Percentiles rank a stretch among this genome's conserved stretches.
These are phyloP conservation scores for Wallacemonas sp. DNA, from an alignment of 208 protist species.

Conservation along the genomic window DNA sequence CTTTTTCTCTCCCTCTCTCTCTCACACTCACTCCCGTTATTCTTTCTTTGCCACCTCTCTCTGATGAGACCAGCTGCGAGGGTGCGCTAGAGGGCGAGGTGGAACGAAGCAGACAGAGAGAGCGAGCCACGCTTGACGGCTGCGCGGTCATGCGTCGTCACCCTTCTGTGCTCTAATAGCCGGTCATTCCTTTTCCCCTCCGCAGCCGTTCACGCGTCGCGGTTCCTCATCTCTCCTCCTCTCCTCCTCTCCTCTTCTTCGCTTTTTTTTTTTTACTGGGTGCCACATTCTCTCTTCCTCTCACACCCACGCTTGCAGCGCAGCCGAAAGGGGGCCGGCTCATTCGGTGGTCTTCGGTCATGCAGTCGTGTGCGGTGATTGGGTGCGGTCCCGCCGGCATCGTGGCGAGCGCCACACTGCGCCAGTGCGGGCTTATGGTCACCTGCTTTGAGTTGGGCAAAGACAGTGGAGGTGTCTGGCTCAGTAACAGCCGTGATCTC, in stretches of 20 bases:
- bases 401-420: constrained; percentile 55
- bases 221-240: background rate
- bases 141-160: too few species aligned
- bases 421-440: constrained; percentile 76
- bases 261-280: background rate
- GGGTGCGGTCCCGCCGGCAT: constrained; percentile 88
- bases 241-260: background rate
- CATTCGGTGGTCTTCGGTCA: constrained; percentile 9
- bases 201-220: too few species aligned
- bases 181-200: background rate
- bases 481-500: constrained; percentile 53
- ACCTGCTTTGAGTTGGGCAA: constrained; percentile 82
- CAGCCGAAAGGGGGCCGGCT: background rate
- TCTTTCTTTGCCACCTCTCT: too few species aligned
- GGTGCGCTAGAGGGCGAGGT: too few species aligned
- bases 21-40: background rate
- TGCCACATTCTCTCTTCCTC: background rate
- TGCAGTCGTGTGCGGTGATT: constrained; percentile 87
- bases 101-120: too few species aligned
- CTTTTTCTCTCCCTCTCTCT: background rate
- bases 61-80: too few species aligned
- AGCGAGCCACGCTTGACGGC: too few species aligned
- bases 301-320: background rate
- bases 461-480: constrained; percentile 78
- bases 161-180: too few species aligned